These are phyloP conservation scores for Colletotrichum siamense DNA, from an alignment of 2,329 filamentous ascomycete genomes.

Conservation along the genomic window DNA sequence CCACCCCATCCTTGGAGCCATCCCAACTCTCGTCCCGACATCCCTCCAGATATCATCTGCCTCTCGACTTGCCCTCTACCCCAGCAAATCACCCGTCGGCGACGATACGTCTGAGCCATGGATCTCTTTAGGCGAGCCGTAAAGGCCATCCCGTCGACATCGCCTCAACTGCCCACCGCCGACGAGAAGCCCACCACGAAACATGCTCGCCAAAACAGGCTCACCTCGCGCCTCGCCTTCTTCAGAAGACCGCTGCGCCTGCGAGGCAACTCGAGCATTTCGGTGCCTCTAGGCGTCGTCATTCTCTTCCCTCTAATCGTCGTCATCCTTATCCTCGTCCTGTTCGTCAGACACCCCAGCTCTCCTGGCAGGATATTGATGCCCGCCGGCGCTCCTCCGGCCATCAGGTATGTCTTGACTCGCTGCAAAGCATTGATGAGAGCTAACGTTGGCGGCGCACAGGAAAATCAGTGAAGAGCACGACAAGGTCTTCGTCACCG, in stretches of 20 bases:
- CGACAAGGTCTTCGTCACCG: constrained; percentile 94
- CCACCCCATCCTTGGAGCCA: not conserved
- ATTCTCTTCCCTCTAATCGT: constrained; percentile 92
- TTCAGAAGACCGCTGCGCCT: constrained; percentile 86
- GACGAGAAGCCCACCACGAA: constrained; percentile 52
- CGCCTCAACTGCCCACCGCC: constrained; percentile 51
- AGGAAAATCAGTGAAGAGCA: constrained; percentile 97
- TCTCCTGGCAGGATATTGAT: constrained; percentile 83
- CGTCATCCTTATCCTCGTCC: constrained; percentile 85
- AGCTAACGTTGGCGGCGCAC: constrained; percentile 22
- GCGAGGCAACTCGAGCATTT: constrained; percentile 90
- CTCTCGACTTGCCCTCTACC: not conserved
- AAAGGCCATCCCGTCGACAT: constrained; percentile 49
- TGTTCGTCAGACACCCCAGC: constrained; percentile 88
- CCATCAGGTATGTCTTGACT: constrained; percentile 74
- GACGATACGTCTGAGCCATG: constrained; percentile 42
- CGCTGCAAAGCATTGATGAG: not conserved
- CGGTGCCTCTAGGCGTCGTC: constrained; percentile 90
- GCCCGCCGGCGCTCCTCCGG: constrained; percentile 85
- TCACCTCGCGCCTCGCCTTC: constrained; percentile 71
- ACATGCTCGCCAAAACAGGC: constrained; percentile 40
- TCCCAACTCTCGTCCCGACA: constrained; percentile 3
- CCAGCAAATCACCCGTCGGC: not conserved
- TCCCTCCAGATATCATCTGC: not conserved
- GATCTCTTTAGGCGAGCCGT: constrained; percentile 64